These are phyloP conservation scores for Eutrema japonicum DNA, from an alignment of 345 rosid genomes.

Conservation along the genomic window DNA sequence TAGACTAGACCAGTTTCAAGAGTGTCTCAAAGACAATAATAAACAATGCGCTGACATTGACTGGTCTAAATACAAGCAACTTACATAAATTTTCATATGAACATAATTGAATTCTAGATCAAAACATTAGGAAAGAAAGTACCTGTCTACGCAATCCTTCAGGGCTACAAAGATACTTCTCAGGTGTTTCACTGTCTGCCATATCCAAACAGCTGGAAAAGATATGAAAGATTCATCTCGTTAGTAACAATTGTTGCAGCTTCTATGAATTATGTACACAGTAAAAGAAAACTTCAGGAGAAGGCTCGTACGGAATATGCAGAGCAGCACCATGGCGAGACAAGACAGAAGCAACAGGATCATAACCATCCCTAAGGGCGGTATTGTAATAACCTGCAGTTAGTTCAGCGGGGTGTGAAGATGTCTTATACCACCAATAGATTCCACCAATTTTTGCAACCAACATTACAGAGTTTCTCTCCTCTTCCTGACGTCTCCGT, in stretches of 20 bases:
- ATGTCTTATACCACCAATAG: slow-evolving; percentile 70
- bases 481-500: slow-evolving; percentile 53
- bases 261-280: slow-evolving; percentile 5
- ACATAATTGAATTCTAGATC: not conserved
- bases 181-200: slow-evolving; percentile 66
- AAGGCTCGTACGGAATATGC: slow-evolving; percentile 58
- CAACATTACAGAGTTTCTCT: slow-evolving; percentile 51
- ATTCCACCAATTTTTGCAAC: slow-evolving; percentile 73
- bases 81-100: slow-evolving; percentile 14
- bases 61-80: not conserved
- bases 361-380: slow-evolving; percentile 65
- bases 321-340: slow-evolving; percentile 75
- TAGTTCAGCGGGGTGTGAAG: slow-evolving; percentile 66
- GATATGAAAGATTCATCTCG: slow-evolving; percentile 22
- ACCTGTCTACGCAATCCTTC: slow-evolving; percentile 72
- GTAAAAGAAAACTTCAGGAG: slow-evolving; percentile 18
- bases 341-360: slow-evolving; percentile 61
- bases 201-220: slow-evolving; percentile 61
- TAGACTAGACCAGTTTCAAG: slow-evolving; percentile 20
- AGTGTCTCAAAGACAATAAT: not conserved
- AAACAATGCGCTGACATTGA: not conserved
- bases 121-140: slow-evolving; percentile 15
- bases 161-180: slow-evolving; percentile 67
- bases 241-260: slow-evolving; percentile 19
- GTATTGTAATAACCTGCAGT: slow-evolving; percentile 71